These are phyloP conservation scores for Filobasidium wieringae DNA, from an alignment of 768 basidiomycete species.

Conservation along the genomic window DNA sequence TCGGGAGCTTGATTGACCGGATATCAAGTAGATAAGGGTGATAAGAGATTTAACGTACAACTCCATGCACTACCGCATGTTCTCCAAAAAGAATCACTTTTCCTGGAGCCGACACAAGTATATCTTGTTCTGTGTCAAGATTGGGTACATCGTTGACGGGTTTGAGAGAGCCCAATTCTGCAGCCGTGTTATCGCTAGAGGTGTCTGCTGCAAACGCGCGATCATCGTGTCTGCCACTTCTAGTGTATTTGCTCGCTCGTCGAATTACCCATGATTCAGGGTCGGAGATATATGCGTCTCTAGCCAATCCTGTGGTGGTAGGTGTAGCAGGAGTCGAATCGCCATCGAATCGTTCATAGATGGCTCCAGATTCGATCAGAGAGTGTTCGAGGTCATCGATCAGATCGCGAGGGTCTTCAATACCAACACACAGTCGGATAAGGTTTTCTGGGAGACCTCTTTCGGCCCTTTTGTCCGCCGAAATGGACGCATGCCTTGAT, in stretches of 20 bases:
- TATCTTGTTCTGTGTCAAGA: constrained; percentile 28
- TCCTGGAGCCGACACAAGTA: constrained; percentile 82
- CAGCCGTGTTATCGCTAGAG: not conserved
- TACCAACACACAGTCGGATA: constrained; percentile 94
- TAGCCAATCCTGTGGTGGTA: not conserved
- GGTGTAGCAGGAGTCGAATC: constrained; percentile 17
- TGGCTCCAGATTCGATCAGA: constrained; percentile 80
- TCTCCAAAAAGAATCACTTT: constrained; percentile 98
- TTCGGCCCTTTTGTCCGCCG: constrained; percentile 84
- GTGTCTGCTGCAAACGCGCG: not conserved
- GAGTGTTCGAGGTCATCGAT: constrained; percentile 91
- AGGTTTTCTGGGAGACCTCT: constrained; percentile 97
- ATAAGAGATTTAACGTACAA: constrained; percentile 49
- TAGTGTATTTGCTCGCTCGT: constrained; percentile 31
- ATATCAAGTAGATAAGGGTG: not conserved
- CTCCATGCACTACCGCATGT: constrained; percentile 95
- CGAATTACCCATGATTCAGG: constrained; percentile 29
- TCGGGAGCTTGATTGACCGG: too few species aligned
- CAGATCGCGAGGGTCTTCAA: constrained; percentile 86
- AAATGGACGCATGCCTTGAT: constrained; percentile 86
- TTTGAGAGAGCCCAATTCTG: too few species aligned
- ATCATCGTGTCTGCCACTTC: constrained; percentile 10
- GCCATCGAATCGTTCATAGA: constrained; percentile 35
- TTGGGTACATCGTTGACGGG: too few species aligned
- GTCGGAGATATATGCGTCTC: constrained; percentile 4